phyloP scores from a whole-genome alignment of 2,329 filamentous ascomycete genomes.

The Sporothrix luriei region DNA sequence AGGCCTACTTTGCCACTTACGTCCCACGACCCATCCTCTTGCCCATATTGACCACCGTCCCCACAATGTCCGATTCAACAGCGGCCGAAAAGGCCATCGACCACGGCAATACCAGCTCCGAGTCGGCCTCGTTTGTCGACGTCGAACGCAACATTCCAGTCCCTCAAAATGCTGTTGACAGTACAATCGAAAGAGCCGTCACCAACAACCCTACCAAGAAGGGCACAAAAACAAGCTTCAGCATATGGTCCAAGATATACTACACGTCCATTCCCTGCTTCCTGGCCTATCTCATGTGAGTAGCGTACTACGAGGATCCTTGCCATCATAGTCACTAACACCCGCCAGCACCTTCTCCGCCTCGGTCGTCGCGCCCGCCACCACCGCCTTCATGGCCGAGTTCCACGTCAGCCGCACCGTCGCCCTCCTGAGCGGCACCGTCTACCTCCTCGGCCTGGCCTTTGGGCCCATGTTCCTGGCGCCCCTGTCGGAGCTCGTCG shows the following conservation, averaged over 20 bases:
- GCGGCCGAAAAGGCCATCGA: slow-evolving; percentile 19
- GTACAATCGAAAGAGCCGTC: not conserved
- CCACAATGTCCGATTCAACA: not conserved
- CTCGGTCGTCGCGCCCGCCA: slow-evolving; percentile 19
- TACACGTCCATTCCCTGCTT: slow-evolving; percentile 27
- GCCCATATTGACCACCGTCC: not conserved
- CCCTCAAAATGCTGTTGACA: not conserved
- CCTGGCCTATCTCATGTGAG: slow-evolving; percentile 19
- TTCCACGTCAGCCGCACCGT: slow-evolving; percentile 45
- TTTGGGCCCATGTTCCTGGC: slow-evolving; percentile 61
- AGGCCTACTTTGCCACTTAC: no score
- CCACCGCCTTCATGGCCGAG: slow-evolving; percentile 14
- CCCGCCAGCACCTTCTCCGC: slow-evolving; percentile 19
- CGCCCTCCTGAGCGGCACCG: slow-evolving; percentile 65
- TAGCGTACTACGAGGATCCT: no score
- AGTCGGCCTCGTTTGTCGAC: not conserved
- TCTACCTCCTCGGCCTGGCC: slow-evolving; percentile 66
- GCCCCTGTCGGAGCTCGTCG: slow-evolving; percentile 62
- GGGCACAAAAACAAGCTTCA: not conserved
- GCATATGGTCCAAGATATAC: slow-evolving; percentile 13
- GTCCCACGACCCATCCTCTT: no score
- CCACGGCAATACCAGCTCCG: not conserved
- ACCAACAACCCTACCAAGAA: not conserved
- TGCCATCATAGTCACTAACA: no score
- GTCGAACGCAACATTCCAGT: not conserved